Conservation (phyloP, 306 rosid genomes). For the Prunus armeniaca region DNA sequence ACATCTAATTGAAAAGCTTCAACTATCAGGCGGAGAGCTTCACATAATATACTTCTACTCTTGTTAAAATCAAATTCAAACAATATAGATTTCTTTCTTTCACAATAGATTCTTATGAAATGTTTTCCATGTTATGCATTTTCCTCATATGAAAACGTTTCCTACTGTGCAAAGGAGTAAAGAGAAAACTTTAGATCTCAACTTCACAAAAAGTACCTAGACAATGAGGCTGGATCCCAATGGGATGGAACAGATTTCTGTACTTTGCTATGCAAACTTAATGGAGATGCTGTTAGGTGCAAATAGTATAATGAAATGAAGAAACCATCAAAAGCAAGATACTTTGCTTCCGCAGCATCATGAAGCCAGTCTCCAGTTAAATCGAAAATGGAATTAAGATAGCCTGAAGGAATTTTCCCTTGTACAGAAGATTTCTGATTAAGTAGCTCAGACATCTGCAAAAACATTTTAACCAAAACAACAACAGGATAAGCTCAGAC, state of each 20-base stretch:
- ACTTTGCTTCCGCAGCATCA: slow-evolving; percentile 75
- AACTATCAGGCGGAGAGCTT: background rate
- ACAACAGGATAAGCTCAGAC: slow-evolving; percentile 55
- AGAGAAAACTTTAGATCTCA: background rate
- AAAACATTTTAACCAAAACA: slow-evolving; percentile 23
- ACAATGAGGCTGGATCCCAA: slow-evolving; percentile 91
- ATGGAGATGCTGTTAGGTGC: slow-evolving; percentile 76
- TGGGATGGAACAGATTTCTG: slow-evolving; percentile 85
- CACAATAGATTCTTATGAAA: background rate
- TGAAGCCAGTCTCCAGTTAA: slow-evolving; percentile 85
- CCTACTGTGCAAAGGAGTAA: background rate
- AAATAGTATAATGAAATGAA: slow-evolving; percentile 77
- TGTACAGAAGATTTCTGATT: slow-evolving; percentile 79
- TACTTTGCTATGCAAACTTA: slow-evolving; percentile 58
- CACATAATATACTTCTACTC: background rate
- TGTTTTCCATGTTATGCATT: background rate
- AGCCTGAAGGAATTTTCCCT: slow-evolving; percentile 96
- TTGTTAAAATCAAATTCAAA: background rate
- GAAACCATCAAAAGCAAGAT: slow-evolving; percentile 83
- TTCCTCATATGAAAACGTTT: background rate
- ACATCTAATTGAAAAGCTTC: background rate
- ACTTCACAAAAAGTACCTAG: slow-evolving; percentile 49
- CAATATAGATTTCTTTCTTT: background rate
- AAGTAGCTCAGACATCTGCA: slow-evolving; percentile 93
- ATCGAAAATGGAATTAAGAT: slow-evolving; percentile 74